Evolutionary conservation across 768 basidiomycete genomes (phyloP).

Genomic region (Pulveroboletus sp.): DNA sequence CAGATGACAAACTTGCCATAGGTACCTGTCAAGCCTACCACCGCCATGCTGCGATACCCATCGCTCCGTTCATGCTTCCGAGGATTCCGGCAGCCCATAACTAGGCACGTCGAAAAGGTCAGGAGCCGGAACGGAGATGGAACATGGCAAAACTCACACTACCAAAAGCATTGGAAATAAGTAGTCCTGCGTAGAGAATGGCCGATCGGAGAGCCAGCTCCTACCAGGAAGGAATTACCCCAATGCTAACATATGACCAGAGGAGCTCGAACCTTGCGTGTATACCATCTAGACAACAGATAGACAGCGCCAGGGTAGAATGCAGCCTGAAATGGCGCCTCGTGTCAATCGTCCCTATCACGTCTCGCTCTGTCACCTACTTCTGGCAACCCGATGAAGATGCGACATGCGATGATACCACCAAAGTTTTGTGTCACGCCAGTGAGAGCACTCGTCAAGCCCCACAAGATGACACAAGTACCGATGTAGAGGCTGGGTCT

Average conservation of each 20-base stretch:
- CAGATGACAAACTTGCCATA: not conserved
- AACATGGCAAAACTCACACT: constrained; percentile 36
- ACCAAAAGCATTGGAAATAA: constrained; percentile 65
- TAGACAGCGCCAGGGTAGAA: constrained; percentile 58
- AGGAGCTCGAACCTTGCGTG: constrained; percentile 11
- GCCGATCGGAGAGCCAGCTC: constrained; percentile 63
- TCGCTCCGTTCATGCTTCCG: constrained; percentile 58
- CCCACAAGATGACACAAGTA: constrained; percentile 57
- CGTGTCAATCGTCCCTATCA: not conserved
- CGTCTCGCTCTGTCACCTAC: constrained; percentile 16
- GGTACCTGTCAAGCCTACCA: constrained; percentile 37
- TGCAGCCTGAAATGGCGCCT: constrained; percentile 36
- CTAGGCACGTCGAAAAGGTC: constrained; percentile 25
- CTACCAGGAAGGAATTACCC: constrained; percentile 23
- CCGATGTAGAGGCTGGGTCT: constrained; percentile 65
- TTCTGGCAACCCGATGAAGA: constrained; percentile 63
- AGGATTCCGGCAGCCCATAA: constrained; percentile 72
- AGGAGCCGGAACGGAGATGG: not conserved
- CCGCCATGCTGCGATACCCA: constrained; percentile 67
- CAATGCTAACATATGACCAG: not conserved
- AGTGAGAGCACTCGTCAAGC: constrained; percentile 56
- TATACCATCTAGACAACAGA: constrained; percentile 27
- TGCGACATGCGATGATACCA: constrained; percentile 52
- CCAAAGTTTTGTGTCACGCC: constrained; percentile 54
- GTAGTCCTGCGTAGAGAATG: constrained; percentile 52